Evolutionary conservation across 306 rosid species (phyloP).

Genomic region (Pyrus pyrifolia): DNA sequence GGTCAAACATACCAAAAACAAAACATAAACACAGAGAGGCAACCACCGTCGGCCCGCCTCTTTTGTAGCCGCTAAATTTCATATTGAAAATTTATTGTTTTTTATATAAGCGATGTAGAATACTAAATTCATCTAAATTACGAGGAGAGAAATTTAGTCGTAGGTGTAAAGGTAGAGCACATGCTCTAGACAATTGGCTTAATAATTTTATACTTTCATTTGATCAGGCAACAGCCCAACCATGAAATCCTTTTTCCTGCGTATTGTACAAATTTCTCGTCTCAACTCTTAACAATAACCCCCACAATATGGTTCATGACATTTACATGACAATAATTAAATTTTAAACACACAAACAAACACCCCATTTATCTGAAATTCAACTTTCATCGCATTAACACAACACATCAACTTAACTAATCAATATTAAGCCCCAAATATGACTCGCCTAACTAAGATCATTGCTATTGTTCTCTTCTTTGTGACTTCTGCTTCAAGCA

Average conservation of each 20-base stretch:
- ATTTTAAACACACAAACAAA: neutral
- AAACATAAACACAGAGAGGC: too few relatives aligned
- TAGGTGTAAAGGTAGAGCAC: too few relatives aligned
- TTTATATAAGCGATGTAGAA: too few relatives aligned
- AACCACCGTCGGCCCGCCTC: too few relatives aligned
- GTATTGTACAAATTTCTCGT: neutral
- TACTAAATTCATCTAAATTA: too few relatives aligned
- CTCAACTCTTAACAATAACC: neutral
- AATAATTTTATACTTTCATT: neutral
- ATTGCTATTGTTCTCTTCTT: neutral
- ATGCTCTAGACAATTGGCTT: too few relatives aligned
- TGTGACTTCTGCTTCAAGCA: neutral
- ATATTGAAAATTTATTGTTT: too few relatives aligned
- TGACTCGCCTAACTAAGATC: neutral
- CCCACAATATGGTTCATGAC: neutral
- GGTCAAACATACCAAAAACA: too few relatives aligned
- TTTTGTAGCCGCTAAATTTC: too few relatives aligned
- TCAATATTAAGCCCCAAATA: neutral
- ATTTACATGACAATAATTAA: neutral
- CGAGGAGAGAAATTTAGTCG: too few relatives aligned
- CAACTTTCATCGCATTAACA: neutral
- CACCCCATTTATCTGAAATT: neutral
- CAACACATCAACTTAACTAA: neutral
- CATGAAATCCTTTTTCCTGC: neutral
- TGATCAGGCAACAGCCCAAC: conserved; percentile 7